Percentiles rank a stretch among this genome's conserved stretches.
Evolutionary conservation across 306 rosid species (phyloP).

Genomic region (Dryas drummondii): DNA sequence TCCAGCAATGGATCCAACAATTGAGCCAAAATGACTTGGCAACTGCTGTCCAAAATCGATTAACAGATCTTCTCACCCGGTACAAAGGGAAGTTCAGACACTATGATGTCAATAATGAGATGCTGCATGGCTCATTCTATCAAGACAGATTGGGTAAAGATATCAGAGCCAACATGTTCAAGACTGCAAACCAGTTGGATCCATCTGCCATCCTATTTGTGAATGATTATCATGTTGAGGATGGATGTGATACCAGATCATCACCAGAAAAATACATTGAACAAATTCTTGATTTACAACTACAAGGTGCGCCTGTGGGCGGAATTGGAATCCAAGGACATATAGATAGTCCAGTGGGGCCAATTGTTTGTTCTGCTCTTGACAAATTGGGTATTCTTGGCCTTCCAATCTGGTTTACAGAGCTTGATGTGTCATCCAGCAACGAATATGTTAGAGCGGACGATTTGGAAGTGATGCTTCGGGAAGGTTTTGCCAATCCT

Average conservation of each 20-base stretch:
- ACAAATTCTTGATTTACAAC: constrained; percentile 66
- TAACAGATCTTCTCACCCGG: constrained; percentile 58
- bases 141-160: constrained; percentile 73
- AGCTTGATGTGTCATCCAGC: constrained; percentile 73
- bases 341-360: constrained; percentile 82
- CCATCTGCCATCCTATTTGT: constrained; percentile 64
- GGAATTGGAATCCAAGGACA: constrained; percentile 94
- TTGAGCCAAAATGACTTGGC: constrained; percentile 57
- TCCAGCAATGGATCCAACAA: constrained; percentile 71
- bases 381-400: constrained; percentile 75
- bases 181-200: constrained; percentile 65
- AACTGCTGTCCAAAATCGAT: constrained; percentile 71
- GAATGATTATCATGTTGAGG: constrained; percentile 84
- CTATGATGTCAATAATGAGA: constrained; percentile 90
- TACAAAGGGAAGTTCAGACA: constrained; percentile 83
- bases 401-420: constrained; percentile 86
- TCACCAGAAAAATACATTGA: constrained; percentile 74
- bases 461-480: constrained; percentile 80
- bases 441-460: constrained; percentile 77
- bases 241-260: constrained; percentile 68
- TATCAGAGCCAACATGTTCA: constrained; percentile 80
- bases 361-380: constrained; percentile 67
- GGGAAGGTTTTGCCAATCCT: constrained; percentile 80
- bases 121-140: constrained; percentile 85
- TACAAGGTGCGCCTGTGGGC: constrained; percentile 79